These are phyloP conservation scores for Schizosaccharomyces versatilis DNA, from an alignment of 1,139 yeast genomes.

Conservation along the genomic window DNA sequence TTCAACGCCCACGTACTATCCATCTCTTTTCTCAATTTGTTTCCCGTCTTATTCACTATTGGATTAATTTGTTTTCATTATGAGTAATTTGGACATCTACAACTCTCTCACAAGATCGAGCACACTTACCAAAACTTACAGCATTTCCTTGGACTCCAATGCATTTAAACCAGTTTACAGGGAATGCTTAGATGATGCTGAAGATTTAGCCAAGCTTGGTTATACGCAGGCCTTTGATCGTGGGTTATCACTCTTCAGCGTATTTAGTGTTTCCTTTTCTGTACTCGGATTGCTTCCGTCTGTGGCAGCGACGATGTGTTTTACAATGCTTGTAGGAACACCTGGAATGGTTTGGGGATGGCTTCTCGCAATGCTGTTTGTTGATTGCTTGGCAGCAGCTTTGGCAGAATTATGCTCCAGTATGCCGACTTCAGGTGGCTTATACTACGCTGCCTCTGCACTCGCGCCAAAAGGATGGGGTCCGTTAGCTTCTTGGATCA, in stretches of 20 bases:
- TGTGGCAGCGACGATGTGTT: conserved; percentile 25
- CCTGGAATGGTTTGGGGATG: conserved; percentile 8
- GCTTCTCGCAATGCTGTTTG: conserved; percentile 5
- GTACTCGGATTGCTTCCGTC: conserved; percentile 55
- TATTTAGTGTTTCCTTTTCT: conserved; percentile 32
- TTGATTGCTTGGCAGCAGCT: conserved; percentile 26
- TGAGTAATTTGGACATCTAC: too few species aligned
- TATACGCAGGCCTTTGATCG: conserved; percentile 54
- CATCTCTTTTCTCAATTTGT: too few species aligned
- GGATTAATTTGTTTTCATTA: too few species aligned
- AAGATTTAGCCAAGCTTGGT: conserved; percentile 25
- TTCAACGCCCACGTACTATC: too few species aligned
- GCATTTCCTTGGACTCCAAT: too few species aligned
- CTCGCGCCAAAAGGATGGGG: conserved; percentile 16
- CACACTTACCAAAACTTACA: too few species aligned
- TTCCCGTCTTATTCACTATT: too few species aligned
- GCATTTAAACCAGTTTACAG: too few species aligned
- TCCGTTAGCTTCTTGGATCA: conserved; percentile 11
- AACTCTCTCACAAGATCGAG: too few species aligned
- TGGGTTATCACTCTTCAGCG: conserved; percentile 41
- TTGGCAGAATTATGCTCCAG: conserved; percentile 43
- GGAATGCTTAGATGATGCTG: too few species aligned
- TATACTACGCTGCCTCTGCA: conserved; percentile 19
- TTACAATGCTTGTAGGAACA: conserved; percentile 10
- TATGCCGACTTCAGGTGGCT: conserved; percentile 51